These are phyloP conservation scores for Calonectria pseudoturangicola DNA, from an alignment of 2,329 filamentous ascomycete genomes.

Conservation along the genomic window DNA sequence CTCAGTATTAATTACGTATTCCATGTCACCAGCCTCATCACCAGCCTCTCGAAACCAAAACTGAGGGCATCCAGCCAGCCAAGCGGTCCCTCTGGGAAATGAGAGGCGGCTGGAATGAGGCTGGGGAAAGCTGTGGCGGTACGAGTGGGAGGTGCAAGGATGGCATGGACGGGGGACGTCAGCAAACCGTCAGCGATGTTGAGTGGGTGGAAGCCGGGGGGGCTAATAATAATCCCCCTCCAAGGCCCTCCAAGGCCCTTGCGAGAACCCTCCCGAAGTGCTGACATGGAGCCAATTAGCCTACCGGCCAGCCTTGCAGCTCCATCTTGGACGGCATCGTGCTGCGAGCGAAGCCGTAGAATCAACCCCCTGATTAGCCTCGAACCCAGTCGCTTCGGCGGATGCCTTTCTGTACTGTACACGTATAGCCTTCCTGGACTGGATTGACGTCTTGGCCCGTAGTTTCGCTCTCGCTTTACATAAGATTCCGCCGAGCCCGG, in stretches of 20 bases:
- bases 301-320: conserved; percentile 22
- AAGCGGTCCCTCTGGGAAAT: not conserved
- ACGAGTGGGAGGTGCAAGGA: conserved; percentile 21
- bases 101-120: conserved; percentile 33
- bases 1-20: conserved; percentile 9
- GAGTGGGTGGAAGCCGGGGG: conserved; percentile 15
- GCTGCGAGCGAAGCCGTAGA: conserved; percentile 24
- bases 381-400: conserved; percentile 46
- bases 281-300: conserved; percentile 27
- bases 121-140: conserved; percentile 28
- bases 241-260: not conserved
- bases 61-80: conserved; percentile 10
- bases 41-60: conserved; percentile 30
- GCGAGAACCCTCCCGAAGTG: not conserved
- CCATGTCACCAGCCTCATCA: conserved; percentile 31
- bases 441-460: conserved; percentile 44
- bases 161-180: conserved; percentile 23
- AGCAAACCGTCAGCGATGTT: conserved; percentile 15
- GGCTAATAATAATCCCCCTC: conserved; percentile 27
- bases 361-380: conserved; percentile 27
- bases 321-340: conserved; percentile 23
- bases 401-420: conserved; percentile 47
- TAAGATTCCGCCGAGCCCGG: conserved; percentile 37
- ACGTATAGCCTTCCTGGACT: conserved; percentile 47
- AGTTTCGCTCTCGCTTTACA: conserved; percentile 37